phyloP scores from a whole-genome alignment of 805 yeast genomes.

The Aciculoconidium aculeatum region DNA sequence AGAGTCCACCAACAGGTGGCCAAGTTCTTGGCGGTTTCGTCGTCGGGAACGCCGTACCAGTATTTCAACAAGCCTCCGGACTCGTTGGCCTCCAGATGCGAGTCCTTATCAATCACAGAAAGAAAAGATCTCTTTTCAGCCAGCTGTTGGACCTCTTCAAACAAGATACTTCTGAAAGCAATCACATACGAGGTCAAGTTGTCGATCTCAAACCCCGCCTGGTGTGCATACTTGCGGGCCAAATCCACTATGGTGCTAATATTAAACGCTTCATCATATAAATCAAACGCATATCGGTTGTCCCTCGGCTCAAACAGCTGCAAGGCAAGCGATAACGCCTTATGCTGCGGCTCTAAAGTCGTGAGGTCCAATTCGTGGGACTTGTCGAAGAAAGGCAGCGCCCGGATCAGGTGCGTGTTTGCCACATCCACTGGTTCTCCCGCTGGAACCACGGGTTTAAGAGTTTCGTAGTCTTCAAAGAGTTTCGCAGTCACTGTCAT shows the following conservation, averaged over 20 bases:
- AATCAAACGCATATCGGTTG: conserved; percentile 17
- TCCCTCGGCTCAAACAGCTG: conserved; percentile 16
- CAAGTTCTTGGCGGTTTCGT: conserved; percentile 23
- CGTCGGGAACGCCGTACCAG: conserved; percentile 35
- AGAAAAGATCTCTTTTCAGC: conserved; percentile 19
- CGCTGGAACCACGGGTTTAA: conserved; percentile 4
- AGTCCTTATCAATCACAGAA: conserved; percentile 23
- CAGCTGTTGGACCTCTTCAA: conserved; percentile 18
- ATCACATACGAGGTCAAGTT: conserved; percentile 22
- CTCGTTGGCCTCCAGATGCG: conserved; percentile 30
- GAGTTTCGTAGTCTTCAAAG: conserved; percentile 3
- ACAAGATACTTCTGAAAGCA: conserved; percentile 28
- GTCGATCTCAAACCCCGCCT: conserved; percentile 8
- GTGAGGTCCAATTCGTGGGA: conserved; percentile 22
- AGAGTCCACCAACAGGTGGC: conserved; percentile 37
- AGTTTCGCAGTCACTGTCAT: too few relatives aligned
- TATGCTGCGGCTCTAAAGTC: conserved; percentile 14
- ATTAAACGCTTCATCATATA: conserved; percentile 22
- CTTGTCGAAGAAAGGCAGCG: conserved; percentile 26
- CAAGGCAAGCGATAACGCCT: conserved; percentile 24
- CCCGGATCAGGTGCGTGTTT: conserved; percentile 11
- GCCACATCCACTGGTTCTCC: conserved; percentile 1
- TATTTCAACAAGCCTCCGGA: conserved; percentile 35
- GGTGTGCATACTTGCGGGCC: conserved; percentile 10
- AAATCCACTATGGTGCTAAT: conserved; percentile 15